phyloP scores from a whole-genome alignment of 176 grass and related monocot genomes.

The Triticum timopheevii region DNA sequence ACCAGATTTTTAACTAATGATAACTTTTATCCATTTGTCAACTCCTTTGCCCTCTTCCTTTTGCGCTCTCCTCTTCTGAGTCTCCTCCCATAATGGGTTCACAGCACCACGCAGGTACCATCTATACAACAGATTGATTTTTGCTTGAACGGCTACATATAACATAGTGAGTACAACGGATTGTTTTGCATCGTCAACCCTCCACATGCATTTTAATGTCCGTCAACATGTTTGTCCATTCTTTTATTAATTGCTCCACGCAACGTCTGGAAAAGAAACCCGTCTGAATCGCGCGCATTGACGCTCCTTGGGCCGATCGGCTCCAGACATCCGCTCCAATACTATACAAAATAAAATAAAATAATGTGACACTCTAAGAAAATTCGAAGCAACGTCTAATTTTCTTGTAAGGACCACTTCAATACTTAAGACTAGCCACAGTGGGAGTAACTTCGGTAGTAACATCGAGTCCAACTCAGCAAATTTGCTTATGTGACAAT shows the following conservation, averaged over 20 bases:
- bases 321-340: background rate
- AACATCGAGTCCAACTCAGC: too few relatives aligned
- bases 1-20: background rate
- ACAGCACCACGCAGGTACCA: background rate
- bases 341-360: background rate
- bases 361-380: background rate
- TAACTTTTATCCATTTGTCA: background rate
- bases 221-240: background rate
- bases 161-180: background rate
- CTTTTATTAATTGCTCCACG: conserved; percentile 1
- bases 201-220: conserved; percentile 9
- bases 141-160: conserved; percentile 5
- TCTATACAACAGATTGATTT: background rate
- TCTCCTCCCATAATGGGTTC: background rate
- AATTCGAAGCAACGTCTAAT: background rate
- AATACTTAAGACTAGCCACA: too few relatives aligned
- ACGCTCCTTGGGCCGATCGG: background rate
- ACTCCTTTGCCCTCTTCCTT: background rate
- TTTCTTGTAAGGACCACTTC: too few relatives aligned
- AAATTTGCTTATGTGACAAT: too few relatives aligned
- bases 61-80: too few relatives aligned
- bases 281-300: conserved; percentile 35
- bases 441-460: too few relatives aligned
- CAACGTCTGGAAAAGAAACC: background rate
- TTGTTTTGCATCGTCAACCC: conserved; percentile 31